phyloP scores from a whole-genome alignment of 2,329 filamentous ascomycete genomes.

The Gaeumannomyces sp. region DNA sequence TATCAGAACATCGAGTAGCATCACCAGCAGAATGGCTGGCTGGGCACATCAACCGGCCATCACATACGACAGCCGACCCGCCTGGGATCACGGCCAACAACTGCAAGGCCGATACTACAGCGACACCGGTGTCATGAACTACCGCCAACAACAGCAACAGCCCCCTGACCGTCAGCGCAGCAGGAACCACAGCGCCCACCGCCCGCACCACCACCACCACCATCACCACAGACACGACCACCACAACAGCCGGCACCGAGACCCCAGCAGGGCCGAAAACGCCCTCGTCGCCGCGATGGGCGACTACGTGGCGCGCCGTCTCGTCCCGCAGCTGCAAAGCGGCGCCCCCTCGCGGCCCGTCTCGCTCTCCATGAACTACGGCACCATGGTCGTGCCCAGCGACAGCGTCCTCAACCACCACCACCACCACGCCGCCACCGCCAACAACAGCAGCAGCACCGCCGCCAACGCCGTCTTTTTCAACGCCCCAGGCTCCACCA shows the following conservation, averaged over 20 bases:
- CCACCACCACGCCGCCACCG: neutral
- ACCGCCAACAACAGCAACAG: too few relatives aligned
- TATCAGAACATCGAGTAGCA: neutral
- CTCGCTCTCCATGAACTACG: neutral
- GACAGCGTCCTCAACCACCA: neutral
- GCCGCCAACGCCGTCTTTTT: neutral
- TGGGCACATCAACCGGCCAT: neutral
- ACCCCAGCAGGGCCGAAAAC: neutral
- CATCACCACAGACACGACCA: neutral
- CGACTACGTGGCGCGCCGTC: neutral
- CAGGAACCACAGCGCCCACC: neutral
- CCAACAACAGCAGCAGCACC: neutral
- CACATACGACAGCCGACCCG: neutral
- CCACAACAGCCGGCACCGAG: neutral
- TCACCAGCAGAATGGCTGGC: neutral
- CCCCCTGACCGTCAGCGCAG: neutral
- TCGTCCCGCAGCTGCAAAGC: neutral
- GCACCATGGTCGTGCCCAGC: slow-evolving; percentile 1
- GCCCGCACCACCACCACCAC: neutral
- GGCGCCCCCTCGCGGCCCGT: neutral
- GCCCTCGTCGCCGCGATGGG: neutral
- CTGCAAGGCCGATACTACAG: too few relatives aligned
- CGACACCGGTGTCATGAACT: neutral
- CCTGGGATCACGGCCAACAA: neutral
- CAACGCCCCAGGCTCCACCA: slow-evolving; percentile 2